phyloP scores from a whole-genome alignment of 2,329 filamentous ascomycete genomes.

The Xylaria sp. region DNA sequence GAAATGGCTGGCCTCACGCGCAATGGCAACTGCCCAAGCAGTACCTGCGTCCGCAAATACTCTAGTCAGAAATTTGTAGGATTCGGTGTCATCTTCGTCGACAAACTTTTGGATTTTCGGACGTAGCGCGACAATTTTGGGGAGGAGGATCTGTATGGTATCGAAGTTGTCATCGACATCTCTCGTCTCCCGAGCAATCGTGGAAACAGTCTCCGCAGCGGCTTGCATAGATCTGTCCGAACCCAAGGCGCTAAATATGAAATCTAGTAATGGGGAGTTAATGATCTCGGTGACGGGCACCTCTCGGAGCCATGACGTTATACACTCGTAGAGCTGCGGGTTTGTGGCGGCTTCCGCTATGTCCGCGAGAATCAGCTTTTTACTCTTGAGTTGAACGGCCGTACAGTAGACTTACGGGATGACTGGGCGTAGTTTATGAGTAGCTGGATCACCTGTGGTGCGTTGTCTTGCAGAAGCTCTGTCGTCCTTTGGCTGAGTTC shows the following conservation, averaged over 20 bases:
- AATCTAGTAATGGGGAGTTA: conserved; percentile 83
- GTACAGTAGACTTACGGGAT: conserved; percentile 71
- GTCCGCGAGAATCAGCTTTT: conserved; percentile 40
- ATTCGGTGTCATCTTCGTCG: conserved; percentile 84
- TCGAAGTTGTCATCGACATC: conserved; percentile 92
- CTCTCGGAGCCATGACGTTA: conserved; percentile 96
- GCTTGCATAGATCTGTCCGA: conserved; percentile 83
- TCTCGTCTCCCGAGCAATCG: conserved; percentile 89
- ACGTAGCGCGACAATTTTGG: conserved; percentile 78
- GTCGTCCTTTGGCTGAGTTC: conserved; percentile 86
- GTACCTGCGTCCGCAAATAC: conserved; percentile 94
- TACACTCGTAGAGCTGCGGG: conserved; percentile 91
- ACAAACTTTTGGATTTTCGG: conserved; percentile 80
- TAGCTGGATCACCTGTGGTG: conserved; percentile 84
- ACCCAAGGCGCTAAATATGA: conserved; percentile 81
- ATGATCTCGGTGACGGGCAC: conserved; percentile 86
- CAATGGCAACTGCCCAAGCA: conserved; percentile 92
- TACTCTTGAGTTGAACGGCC: not conserved
- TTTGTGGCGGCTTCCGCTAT: conserved; percentile 82
- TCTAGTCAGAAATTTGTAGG: conserved; percentile 87
- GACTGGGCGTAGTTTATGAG: conserved; percentile 92
- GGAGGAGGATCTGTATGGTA: conserved; percentile 84
- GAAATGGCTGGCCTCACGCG: conserved; percentile 84
- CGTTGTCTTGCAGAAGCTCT: conserved; percentile 91
- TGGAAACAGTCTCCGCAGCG: conserved; percentile 91